A percentile compares a stretch with the other conserved stretches of the same genome.
These are phyloP conservation scores for Pluteus cervinus DNA, from an alignment of 768 basidiomycete genomes.

Conservation along the genomic window DNA sequence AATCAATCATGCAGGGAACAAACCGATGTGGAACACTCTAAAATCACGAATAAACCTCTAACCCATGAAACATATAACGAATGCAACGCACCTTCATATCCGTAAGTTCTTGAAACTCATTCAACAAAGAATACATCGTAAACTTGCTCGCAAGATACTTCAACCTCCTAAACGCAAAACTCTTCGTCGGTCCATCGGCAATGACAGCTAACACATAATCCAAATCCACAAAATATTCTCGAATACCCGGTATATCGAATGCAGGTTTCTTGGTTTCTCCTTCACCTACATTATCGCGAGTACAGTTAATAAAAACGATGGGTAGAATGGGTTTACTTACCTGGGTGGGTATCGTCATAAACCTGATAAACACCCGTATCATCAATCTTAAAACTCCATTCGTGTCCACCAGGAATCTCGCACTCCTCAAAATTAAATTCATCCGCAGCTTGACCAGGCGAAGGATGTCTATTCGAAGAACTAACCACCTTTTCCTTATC, in stretches of 20 bases:
- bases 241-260: slow-evolving; percentile 76
- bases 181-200: slow-evolving; percentile 93
- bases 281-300: slow-evolving; percentile 34
- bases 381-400: slow-evolving; percentile 70
- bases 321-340: slow-evolving; percentile 31
- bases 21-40: slow-evolving; percentile 83
- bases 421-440: slow-evolving; percentile 70
- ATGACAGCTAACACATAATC: slow-evolving; percentile 90
- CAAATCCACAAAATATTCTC: slow-evolving; percentile 95
- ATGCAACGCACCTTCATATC: slow-evolving; percentile 84
- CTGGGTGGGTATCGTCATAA: slow-evolving; percentile 42
- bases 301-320: neutral
- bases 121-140: slow-evolving; percentile 85
- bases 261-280: slow-evolving; percentile 45
- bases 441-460: slow-evolving; percentile 55
- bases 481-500: slow-evolving; percentile 46
- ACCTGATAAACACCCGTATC: slow-evolving; percentile 90
- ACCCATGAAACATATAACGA: slow-evolving; percentile 7
- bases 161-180: slow-evolving; percentile 86
- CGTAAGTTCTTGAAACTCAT: slow-evolving; percentile 89
- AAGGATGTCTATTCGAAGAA: slow-evolving; percentile 30
- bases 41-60: slow-evolving; percentile 29
- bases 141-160: slow-evolving; percentile 93
- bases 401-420: slow-evolving; percentile 60
- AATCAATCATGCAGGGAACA: slow-evolving; percentile 10